Base-by-base conservation (phyloP, 2,329 filamentous ascomycete genomes). In the Phaeosphaeriaceae sp. region DNA sequence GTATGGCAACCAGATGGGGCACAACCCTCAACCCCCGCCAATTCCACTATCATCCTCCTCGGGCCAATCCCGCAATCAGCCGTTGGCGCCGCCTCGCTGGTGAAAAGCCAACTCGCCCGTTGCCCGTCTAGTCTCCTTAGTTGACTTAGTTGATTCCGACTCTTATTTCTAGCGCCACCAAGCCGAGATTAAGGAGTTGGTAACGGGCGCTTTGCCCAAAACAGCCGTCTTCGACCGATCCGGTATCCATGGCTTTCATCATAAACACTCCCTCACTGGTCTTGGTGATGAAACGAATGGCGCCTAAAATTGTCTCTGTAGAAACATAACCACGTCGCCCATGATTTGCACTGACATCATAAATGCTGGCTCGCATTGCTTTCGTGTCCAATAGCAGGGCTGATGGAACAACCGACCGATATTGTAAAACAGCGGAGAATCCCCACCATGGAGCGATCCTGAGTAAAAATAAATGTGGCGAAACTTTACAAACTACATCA, bases 141-240 rank as follows among this genome's bases (percentile, higher is more conserved):
- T 56, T 61, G 54, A 53, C 53, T 49, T 36, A 47, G 43, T 56
- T 61, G 54, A 53, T 48, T 49, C 47, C 51, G 48, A 48, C 46
- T 56, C 42, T 56, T 49, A 51, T 49, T 60, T 49, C 54, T 61
- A 46, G 42, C 49, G 37, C 50, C 53, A 50, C 54, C 53, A 61
- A 66, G 58, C 70, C 70, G 70, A 73, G 59, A 73, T 73, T 71
- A 72, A 71, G 65, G 69, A 71, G 63, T 50, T 51, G 49, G 48
- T 60, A 66, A 62, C 65, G 61, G 56, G 50, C 64, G 61, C 64
- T 58, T 61, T 63, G 43, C 64, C 63, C 44, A 50, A 58, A 53
- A 33, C 52, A 48, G 51, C 48, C 35, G 39, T 52, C 53, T 40
- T 52, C 49, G 42, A 48, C 40, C 52, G 49, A 43, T 43, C 45